Conservation (phyloP, 2,329 filamentous ascomycete species). For the Botrytis byssoidea region DNA sequence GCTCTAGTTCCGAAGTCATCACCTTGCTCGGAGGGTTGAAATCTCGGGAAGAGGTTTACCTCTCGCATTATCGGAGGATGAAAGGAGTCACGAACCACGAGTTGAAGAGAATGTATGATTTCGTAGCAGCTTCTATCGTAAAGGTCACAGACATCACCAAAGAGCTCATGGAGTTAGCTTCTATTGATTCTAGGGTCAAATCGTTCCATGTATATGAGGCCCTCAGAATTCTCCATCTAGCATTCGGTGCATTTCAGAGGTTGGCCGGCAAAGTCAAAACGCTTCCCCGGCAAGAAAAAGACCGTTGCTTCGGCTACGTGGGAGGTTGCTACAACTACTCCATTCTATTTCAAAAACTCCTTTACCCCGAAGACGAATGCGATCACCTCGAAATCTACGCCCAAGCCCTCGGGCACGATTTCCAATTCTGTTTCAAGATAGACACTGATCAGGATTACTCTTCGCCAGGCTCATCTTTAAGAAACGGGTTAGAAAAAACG, state of each 20-base stretch:
- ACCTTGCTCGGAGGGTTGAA: neutral
- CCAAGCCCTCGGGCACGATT: neutral
- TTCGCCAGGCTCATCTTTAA: neutral
- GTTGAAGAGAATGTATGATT: neutral
- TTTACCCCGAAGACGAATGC: conserved; percentile 1
- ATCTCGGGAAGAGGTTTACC: neutral
- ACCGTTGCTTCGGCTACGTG: neutral
- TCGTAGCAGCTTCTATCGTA: neutral
- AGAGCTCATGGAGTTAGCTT: neutral
- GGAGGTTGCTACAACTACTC: neutral
- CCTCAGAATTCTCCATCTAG: neutral
- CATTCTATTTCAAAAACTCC: neutral
- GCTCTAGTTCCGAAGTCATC: neutral
- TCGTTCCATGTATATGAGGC: neutral
- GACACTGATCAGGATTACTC: neutral
- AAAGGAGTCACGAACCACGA: neutral
- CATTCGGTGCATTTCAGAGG: neutral
- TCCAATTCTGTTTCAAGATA: neutral
- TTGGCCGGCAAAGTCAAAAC: neutral
- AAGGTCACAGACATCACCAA: neutral
- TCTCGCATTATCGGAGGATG: neutral
- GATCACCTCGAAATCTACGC: neutral
- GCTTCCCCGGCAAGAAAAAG: neutral
- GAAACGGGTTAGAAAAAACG: neutral
- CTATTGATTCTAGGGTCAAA: neutral